Evolutionary conservation across 1,139 yeast species (phyloP).

Genomic region (Hanseniaspora gamundiae): DNA sequence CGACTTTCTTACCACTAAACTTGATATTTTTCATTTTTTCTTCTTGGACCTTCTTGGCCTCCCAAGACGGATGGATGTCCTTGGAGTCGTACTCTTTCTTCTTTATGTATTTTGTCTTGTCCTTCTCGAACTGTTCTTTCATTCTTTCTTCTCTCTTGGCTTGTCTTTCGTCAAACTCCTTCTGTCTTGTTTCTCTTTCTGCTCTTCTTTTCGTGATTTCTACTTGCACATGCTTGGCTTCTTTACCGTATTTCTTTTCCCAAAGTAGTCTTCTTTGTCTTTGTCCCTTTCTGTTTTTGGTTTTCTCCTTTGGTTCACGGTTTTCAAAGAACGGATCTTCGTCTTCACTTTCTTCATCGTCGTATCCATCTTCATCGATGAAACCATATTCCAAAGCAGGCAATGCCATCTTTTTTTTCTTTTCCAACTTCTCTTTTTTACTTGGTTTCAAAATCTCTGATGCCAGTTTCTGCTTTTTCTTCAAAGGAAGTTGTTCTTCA

Average conservation of each 20-base stretch:
- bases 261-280: conserved; percentile 93
- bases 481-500: conserved; percentile 27
- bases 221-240: conserved; percentile 72
- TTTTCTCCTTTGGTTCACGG: conserved; percentile 33
- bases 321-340: conserved; percentile 28
- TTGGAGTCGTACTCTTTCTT: conserved; percentile 15
- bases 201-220: conserved; percentile 41
- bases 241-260: conserved; percentile 77
- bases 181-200: conserved; percentile 47
- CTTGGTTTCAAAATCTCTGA: conserved; percentile 13
- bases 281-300: conserved; percentile 92
- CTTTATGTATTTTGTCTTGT: conserved; percentile 26
- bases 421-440: conserved; percentile 14
- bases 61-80: conserved; percentile 89
- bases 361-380: conserved; percentile 59
- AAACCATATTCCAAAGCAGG: conserved; percentile 74
- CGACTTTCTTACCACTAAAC: conserved; percentile 76
- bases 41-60: conserved; percentile 66
- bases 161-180: conserved; percentile 63
- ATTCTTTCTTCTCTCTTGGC: conserved; percentile 50
- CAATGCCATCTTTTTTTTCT: conserved; percentile 28
- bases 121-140: conserved; percentile 25
- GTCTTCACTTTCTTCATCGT: conserved; percentile 37
- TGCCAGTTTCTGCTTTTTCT: conserved; percentile 8
- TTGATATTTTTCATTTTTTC: conserved; percentile 51